Evolutionary conservation across 2,329 filamentous ascomycete species (phyloP).

Genomic region (Macroventuria anomochaeta): DNA sequence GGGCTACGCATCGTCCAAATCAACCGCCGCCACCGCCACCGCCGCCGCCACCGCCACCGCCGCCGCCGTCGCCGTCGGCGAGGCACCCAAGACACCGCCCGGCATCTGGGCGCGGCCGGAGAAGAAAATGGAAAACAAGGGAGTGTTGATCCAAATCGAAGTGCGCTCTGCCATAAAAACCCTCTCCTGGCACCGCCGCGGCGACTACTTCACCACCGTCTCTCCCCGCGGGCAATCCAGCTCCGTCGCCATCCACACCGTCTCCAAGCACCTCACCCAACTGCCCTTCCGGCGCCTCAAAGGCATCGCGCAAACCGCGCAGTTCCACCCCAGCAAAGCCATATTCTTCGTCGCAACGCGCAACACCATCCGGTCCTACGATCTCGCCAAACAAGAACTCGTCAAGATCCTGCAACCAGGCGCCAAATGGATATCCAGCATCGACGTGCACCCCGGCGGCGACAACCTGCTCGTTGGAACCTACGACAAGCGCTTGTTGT

Average conservation of each 20-base stretch:
- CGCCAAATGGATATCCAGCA: slow-evolving; percentile 90
- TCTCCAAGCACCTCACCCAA: slow-evolving; percentile 94
- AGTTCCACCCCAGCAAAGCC: slow-evolving; percentile 92
- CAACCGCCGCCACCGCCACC: slow-evolving; percentile 58
- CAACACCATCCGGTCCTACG: slow-evolving; percentile 90
- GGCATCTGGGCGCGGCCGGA: slow-evolving; percentile 86
- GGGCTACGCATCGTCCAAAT: slow-evolving; percentile 80
- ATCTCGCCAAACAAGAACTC: slow-evolving; percentile 87
- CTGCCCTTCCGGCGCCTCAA: slow-evolving; percentile 83
- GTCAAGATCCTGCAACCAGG: slow-evolving; percentile 93
- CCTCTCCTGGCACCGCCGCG: slow-evolving; percentile 90
- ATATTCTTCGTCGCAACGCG: slow-evolving; percentile 97
- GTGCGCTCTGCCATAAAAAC: slow-evolving; percentile 83
- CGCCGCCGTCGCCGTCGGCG: slow-evolving; percentile 56
- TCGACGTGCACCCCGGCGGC: slow-evolving; percentile 90
- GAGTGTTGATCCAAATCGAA: slow-evolving; percentile 80
- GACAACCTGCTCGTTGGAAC: slow-evolving; percentile 94
- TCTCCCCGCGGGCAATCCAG: slow-evolving; percentile 78
- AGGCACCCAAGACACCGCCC: slow-evolving; percentile 73
- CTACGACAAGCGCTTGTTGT: slow-evolving; percentile 90
- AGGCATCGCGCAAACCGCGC: slow-evolving; percentile 82
- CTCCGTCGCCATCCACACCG: slow-evolving; percentile 90
- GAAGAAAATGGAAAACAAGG: slow-evolving; percentile 73
- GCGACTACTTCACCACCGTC: slow-evolving; percentile 93
- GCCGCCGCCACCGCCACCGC: slow-evolving; percentile 58